These are phyloP conservation scores for Trifolium subterraneum DNA, from an alignment of 306 rosid genomes.

Conservation along the genomic window DNA sequence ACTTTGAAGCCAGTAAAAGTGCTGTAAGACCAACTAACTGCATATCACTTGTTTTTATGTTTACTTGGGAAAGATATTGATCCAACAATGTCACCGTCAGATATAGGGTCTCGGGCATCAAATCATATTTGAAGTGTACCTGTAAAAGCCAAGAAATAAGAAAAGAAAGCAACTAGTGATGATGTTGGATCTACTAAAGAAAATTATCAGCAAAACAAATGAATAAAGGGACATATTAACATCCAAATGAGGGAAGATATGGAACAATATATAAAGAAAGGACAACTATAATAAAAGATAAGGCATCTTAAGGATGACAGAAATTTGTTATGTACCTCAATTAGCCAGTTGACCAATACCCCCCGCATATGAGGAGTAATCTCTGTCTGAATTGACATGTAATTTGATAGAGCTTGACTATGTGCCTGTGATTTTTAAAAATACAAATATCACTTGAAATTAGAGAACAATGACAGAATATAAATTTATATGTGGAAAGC, in stretches of 20 bases:
- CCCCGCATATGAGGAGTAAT: constrained; percentile 80
- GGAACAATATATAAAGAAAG: constrained; percentile 6
- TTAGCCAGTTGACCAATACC: constrained; percentile 86
- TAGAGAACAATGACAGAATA: constrained; percentile 3
- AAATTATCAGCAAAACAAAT: constrained; percentile 25
- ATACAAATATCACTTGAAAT: constrained; percentile 18
- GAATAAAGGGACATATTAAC: not conserved
- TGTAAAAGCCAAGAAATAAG: constrained; percentile 44
- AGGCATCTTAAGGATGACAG: constrained; percentile 11
- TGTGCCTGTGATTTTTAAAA: constrained; percentile 60
- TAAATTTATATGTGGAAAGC: not conserved
- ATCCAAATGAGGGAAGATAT: not conserved
- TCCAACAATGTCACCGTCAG: constrained; percentile 77
- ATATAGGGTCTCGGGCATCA: constrained; percentile 91
- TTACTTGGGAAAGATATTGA: constrained; percentile 78
- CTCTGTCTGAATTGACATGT: constrained; percentile 71
- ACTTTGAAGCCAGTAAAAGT: constrained; percentile 85
- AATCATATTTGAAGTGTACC: constrained; percentile 89
- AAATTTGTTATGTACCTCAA: constrained; percentile 63
- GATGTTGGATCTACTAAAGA: not conserved
- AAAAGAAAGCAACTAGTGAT: constrained; percentile 31
- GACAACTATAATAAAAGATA: constrained; percentile 14
- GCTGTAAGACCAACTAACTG: constrained; percentile 96
- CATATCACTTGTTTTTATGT: constrained; percentile 67
- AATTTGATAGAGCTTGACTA: constrained; percentile 60